These are phyloP conservation scores for Podaxis rugospora DNA, from an alignment of 768 basidiomycete species.

Conservation along the genomic window DNA sequence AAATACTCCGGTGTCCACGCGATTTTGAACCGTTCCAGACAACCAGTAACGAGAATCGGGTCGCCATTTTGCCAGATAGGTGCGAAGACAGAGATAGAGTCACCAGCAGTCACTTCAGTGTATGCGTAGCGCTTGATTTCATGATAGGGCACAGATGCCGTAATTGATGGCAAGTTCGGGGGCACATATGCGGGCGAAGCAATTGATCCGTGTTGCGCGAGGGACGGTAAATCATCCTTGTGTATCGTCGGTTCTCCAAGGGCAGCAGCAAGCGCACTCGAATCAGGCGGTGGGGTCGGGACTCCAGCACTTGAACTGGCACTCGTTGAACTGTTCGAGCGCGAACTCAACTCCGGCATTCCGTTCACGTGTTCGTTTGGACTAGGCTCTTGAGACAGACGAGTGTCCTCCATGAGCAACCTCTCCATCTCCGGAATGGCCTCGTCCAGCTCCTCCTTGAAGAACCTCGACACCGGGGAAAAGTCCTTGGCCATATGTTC, in stretches of 20 bases:
- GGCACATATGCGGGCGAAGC: constrained; percentile 18
- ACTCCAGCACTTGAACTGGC: constrained; percentile 4
- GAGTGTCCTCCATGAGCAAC: constrained; percentile 29
- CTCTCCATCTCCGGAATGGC: constrained; percentile 69
- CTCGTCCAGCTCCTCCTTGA: constrained; percentile 52
- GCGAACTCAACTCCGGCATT: constrained; percentile 8
- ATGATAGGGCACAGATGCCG: constrained; percentile 37
- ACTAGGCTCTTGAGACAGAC: neutral
- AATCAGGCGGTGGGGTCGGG: constrained; percentile 8
- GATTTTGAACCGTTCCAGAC: constrained; percentile 57
- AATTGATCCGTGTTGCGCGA: neutral
- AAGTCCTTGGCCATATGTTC: constrained; percentile 69
- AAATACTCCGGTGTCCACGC: constrained; percentile 86
- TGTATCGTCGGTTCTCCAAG: neutral
- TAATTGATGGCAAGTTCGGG: constrained; percentile 19
- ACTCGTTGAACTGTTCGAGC: constrained; percentile 2
- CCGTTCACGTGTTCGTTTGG: neutral
- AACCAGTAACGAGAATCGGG: constrained; percentile 72
- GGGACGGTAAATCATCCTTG: constrained; percentile 4
- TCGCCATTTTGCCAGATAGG: constrained; percentile 69
- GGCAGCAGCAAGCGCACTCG: constrained; percentile 3
- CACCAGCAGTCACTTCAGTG: constrained; percentile 44
- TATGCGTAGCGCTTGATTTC: constrained; percentile 42
- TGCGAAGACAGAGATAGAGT: constrained; percentile 43
- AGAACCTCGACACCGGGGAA: constrained; percentile 78